These are phyloP conservation scores for Pythium sp. DNA, from an alignment of 352 stramenopile genomes.

Conservation along the genomic window DNA sequence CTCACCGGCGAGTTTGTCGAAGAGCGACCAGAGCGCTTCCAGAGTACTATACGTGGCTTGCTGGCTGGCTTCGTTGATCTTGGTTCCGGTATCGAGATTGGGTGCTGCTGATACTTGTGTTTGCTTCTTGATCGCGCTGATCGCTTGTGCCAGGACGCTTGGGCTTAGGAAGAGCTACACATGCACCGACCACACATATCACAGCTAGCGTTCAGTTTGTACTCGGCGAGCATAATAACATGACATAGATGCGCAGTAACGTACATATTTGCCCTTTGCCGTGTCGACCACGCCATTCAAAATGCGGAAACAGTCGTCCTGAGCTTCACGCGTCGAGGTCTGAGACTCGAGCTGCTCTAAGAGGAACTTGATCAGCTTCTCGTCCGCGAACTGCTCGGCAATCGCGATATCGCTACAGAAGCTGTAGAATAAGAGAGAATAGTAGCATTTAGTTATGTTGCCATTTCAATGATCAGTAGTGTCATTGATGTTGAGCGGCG, in stretches of 20 bases:
- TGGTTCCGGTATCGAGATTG: constrained; percentile 10
- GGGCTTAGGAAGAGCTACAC: constrained; percentile 45
- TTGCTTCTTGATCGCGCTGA: constrained; percentile 47
- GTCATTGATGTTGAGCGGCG: background rate
- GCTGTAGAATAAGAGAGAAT: constrained; percentile 23
- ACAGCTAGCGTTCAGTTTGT: constrained; percentile 14
- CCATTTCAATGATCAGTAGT: background rate
- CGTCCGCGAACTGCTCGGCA: constrained; percentile 55
- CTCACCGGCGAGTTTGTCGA: constrained; percentile 34
- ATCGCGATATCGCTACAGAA: constrained; percentile 60
- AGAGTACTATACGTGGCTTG: constrained; percentile 14
- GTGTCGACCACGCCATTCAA: constrained; percentile 40
- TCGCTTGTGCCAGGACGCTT: constrained; percentile 37
- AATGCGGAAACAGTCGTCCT: constrained; percentile 54
- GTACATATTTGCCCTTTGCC: constrained; percentile 46
- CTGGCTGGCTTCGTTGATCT: constrained; percentile 17
- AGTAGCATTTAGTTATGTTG: background rate
- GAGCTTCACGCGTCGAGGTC: constrained; percentile 23
- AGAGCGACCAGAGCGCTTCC: constrained; percentile 46
- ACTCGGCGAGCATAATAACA: background rate
- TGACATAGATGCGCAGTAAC: background rate
- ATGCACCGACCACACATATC: constrained; percentile 10
- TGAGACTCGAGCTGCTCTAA: constrained; percentile 45
- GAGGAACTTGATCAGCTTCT: constrained; percentile 54
- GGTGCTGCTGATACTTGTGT: constrained; percentile 8